phyloP scores from a whole-genome alignment of 805 yeast species.

The Ogataea kodamae region DNA sequence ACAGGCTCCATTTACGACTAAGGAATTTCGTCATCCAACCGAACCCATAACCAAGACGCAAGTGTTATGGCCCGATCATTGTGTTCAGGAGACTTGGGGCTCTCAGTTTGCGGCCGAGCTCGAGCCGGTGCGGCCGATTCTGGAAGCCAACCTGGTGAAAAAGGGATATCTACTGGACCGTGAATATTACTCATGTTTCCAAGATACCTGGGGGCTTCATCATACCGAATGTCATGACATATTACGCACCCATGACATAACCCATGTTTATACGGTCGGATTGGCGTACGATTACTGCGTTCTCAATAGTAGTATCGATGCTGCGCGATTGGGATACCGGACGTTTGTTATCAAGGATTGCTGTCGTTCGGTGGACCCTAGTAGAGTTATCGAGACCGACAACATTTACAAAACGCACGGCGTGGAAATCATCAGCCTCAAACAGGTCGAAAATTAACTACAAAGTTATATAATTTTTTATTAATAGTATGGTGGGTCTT shows the following conservation, averaged over 20 bases:
- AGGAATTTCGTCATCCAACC: slow-evolving; percentile 51
- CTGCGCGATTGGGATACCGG: slow-evolving; percentile 56
- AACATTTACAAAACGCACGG: slow-evolving; percentile 28
- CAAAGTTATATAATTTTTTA: slow-evolving; percentile 2
- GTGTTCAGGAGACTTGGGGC: slow-evolving; percentile 71
- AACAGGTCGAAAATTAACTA: not conserved
- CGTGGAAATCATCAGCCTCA: slow-evolving; percentile 26
- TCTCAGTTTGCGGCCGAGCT: slow-evolving; percentile 57
- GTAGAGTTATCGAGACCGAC: slow-evolving; percentile 36
- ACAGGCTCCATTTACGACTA: slow-evolving; percentile 46
- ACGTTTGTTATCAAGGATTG: slow-evolving; percentile 59
- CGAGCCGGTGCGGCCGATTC: slow-evolving; percentile 29
- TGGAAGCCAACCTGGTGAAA: slow-evolving; percentile 40
- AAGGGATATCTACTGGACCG: slow-evolving; percentile 73
- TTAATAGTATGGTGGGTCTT: slow-evolving; percentile 9
- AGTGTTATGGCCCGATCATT: slow-evolving; percentile 88
- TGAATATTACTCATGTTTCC: slow-evolving; percentile 86
- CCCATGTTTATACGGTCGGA: slow-evolving; percentile 71
- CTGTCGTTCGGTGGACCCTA: slow-evolving; percentile 53
- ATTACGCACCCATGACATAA: slow-evolving; percentile 45
- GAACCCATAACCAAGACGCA: slow-evolving; percentile 36
- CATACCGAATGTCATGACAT: slow-evolving; percentile 59
- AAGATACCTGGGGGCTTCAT: slow-evolving; percentile 72
- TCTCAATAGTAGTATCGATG: slow-evolving; percentile 67
- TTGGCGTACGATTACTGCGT: slow-evolving; percentile 89